These are phyloP conservation scores for Saccharomyces pastorianus DNA, from an alignment of 1,139 yeast species.

Conservation along the genomic window DNA sequence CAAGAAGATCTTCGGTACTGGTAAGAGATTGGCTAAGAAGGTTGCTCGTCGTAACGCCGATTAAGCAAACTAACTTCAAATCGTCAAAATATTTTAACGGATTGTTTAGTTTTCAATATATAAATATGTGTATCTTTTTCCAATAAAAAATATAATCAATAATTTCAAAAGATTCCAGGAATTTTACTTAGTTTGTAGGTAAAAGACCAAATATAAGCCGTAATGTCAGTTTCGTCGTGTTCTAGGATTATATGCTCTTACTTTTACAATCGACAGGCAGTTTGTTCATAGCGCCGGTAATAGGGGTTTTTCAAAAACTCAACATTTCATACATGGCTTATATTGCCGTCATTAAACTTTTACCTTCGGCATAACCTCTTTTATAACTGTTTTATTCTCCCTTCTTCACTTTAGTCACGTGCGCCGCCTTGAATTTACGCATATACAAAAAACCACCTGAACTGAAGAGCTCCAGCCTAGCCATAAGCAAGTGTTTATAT, in stretches of 20 bases:
- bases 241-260: not conserved
- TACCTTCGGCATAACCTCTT: no score
- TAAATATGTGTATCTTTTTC: slow-evolving; percentile 1
- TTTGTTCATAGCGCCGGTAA: no score
- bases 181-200: no score
- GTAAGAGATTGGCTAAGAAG: slow-evolving; percentile 87
- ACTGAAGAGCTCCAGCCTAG: not conserved
- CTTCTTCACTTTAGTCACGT: not conserved
- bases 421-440: not conserved
- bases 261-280: no score
- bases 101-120: not conserved
- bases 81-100: not conserved
- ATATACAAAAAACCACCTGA: not conserved
- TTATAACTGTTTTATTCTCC: no score
- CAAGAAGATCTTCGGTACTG: slow-evolving; percentile 98
- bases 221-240: no score
- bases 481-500: not conserved
- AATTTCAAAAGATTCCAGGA: not conserved
- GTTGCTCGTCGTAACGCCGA: slow-evolving; percentile 55
- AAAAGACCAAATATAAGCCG: no score
- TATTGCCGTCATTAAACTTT: no score
- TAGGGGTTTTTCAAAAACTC: not conserved
- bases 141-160: not conserved
- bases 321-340: no score
- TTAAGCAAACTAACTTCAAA: slow-evolving; percentile 18